A percentile compares a stretch with the other conserved stretches of the same genome.
Conservation (phyloP, 345 rosid species). For the Salix caprea region DNA sequence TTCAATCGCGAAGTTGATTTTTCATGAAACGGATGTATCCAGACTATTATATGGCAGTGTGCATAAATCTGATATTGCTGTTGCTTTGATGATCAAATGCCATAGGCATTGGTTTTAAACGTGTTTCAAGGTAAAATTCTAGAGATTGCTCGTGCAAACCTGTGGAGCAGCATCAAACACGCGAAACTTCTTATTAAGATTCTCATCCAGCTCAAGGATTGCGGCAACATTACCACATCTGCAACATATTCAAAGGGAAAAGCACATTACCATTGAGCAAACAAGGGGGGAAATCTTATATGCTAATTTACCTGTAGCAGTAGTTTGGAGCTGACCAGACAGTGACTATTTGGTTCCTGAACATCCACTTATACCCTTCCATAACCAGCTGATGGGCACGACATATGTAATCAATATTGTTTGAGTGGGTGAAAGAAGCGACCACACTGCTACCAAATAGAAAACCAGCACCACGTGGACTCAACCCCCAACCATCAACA, state of each 20-base stretch:
- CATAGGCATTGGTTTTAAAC: neutral
- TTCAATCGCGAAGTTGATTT: neutral
- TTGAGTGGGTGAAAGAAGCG: slow-evolving; percentile 73
- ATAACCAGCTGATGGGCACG: slow-evolving; percentile 98
- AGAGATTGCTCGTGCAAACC: slow-evolving; percentile 32
- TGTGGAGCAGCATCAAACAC: slow-evolving; percentile 95
- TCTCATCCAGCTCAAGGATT: slow-evolving; percentile 83
- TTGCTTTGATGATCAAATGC: neutral
- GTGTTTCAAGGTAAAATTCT: neutral
- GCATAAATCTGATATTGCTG: neutral
- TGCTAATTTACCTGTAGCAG: slow-evolving; percentile 70
- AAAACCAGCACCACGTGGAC: slow-evolving; percentile 97
- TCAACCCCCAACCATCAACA: slow-evolving; percentile 97
- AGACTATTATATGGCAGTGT: neutral
- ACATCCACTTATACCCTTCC: slow-evolving; percentile 99
- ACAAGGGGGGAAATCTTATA: neutral
- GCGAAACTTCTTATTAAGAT: slow-evolving; percentile 72
- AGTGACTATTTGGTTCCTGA: slow-evolving; percentile 83
- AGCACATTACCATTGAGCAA: slow-evolving; percentile 8
- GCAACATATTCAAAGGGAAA: slow-evolving; percentile 23
- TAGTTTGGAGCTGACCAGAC: slow-evolving; percentile 99
- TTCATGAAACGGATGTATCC: neutral
- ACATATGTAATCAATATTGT: slow-evolving; percentile 79
- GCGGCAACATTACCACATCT: slow-evolving; percentile 98
- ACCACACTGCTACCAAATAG: slow-evolving; percentile 92